phyloP scores from a whole-genome alignment of 2,329 filamentous ascomycete species.

The Apiospora rasikravindrae region DNA sequence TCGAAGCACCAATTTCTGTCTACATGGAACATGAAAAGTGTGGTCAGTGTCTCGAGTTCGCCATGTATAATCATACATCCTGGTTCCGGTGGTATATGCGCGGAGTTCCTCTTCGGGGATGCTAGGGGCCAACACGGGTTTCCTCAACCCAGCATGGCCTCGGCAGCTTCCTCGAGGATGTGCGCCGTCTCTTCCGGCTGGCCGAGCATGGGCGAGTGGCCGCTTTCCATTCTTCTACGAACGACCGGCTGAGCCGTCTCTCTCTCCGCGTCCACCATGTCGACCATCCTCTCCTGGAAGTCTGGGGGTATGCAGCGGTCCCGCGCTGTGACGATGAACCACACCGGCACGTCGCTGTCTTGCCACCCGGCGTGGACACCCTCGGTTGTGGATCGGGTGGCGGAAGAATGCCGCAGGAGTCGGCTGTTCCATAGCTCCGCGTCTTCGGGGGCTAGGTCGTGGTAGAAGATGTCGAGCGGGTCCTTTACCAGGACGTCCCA shows the following conservation, averaged over 20 bases:
- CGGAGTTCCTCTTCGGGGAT: neutral
- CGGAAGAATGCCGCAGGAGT: neutral
- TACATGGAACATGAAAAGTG: too few relatives aligned
- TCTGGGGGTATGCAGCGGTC: neutral
- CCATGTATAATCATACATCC: too few relatives aligned
- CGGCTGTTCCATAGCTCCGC: neutral
- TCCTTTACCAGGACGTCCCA: neutral
- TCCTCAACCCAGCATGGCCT: neutral
- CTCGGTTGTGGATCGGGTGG: neutral
- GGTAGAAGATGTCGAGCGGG: neutral
- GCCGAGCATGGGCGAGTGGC: constrained; percentile 3
- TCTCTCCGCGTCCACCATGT: neutral
- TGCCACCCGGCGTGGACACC: neutral
- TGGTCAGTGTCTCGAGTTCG: too few relatives aligned
- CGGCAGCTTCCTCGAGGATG: neutral
- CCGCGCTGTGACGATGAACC: neutral
- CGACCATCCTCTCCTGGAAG: neutral
- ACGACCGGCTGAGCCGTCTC: neutral
- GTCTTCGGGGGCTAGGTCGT: neutral
- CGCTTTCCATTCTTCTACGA: neutral
- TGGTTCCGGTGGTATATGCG: neutral
- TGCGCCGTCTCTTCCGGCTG: neutral
- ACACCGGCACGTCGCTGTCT: neutral
- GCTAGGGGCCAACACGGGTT: neutral
- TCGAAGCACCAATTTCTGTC: too few relatives aligned